Percentiles rank a stretch among this genome's conserved stretches.
Evolutionary conservation across 331 rosid species (phyloP).

Genomic region (Stylosanthes scabra): DNA sequence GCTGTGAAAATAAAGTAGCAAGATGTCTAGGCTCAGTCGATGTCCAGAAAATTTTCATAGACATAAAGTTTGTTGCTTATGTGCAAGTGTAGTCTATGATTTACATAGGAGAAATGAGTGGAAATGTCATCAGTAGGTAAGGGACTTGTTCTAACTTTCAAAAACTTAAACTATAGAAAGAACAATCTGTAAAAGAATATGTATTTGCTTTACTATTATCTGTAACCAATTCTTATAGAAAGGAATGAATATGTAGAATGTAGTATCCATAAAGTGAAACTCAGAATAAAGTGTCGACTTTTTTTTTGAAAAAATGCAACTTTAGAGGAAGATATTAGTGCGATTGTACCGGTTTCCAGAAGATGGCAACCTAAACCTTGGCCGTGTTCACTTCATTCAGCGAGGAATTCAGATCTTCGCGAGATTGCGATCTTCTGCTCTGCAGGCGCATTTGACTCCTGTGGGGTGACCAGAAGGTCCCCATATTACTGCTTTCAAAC

Average conservation of each 20-base stretch:
- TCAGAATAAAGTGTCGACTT: constrained; percentile 29
- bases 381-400: constrained; percentile 72
- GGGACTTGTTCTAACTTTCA: constrained; percentile 27
- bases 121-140: constrained; percentile 25
- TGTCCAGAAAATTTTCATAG: constrained; percentile 24
- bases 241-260: constrained; percentile 47
- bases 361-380: constrained; percentile 59
- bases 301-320: constrained; percentile 22
- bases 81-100: constrained; percentile 26
- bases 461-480: constrained; percentile 87
- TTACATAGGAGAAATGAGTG: constrained; percentile 21
- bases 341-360: constrained; percentile 53
- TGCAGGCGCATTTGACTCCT: constrained; percentile 92
- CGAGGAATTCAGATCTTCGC: constrained; percentile 88
- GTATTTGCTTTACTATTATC: constrained; percentile 38
- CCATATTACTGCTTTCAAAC: constrained; percentile 62
- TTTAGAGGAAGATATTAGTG: constrained; percentile 42
- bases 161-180: constrained; percentile 33
- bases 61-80: constrained; percentile 22
- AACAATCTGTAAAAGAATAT: constrained; percentile 30
- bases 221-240: constrained; percentile 42
- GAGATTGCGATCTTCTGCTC: constrained; percentile 98
- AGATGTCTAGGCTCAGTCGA: constrained; percentile 10
- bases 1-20: constrained; percentile 24
- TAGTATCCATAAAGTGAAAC: constrained; percentile 43